A percentile compares a stretch with the other conserved stretches of the same genome.
Evolutionary conservation across 2,329 filamentous ascomycete species (phyloP).

Genomic region (Aspergillus pseudoglaucus): DNA sequence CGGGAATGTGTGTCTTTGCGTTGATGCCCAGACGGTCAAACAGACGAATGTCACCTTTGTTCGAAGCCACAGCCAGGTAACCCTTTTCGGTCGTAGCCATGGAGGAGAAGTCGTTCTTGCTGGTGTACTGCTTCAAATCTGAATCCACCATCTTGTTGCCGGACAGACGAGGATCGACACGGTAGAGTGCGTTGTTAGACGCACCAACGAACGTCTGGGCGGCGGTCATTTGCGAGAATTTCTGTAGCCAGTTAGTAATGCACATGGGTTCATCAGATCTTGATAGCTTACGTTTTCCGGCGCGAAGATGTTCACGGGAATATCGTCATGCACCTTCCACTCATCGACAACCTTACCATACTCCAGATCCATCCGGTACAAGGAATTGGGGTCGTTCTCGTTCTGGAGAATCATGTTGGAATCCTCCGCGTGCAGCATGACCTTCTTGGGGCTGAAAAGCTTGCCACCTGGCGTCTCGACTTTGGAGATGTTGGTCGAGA

Average conservation of each 20-base stretch:
- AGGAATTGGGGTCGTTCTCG: conserved; percentile 71
- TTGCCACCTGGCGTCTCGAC: conserved; percentile 82
- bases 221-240: conserved; percentile 94
- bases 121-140: conserved; percentile 89
- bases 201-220: conserved; percentile 94
- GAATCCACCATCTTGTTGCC: conserved; percentile 90
- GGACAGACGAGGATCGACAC: conserved; percentile 81
- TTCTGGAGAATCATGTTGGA: conserved; percentile 86
- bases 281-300: conserved; percentile 64
- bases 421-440: conserved; percentile 91
- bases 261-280: neutral
- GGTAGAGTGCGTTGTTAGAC: conserved; percentile 86
- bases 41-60: conserved; percentile 94
- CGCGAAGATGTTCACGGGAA: conserved; percentile 83
- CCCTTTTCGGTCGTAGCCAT: conserved; percentile 93
- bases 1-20: conserved; percentile 93
- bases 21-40: conserved; percentile 96
- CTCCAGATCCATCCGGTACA: conserved; percentile 96
- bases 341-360: conserved; percentile 97
- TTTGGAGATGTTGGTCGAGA: conserved; percentile 94
- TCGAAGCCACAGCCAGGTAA: conserved; percentile 92
- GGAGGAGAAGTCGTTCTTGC: conserved; percentile 96
- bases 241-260: conserved; percentile 44
- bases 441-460: conserved; percentile 88
- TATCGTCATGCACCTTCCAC: conserved; percentile 97